phyloP scores from a whole-genome alignment of 2,329 filamentous ascomycete genomes.

The Ustulina deusta region DNA sequence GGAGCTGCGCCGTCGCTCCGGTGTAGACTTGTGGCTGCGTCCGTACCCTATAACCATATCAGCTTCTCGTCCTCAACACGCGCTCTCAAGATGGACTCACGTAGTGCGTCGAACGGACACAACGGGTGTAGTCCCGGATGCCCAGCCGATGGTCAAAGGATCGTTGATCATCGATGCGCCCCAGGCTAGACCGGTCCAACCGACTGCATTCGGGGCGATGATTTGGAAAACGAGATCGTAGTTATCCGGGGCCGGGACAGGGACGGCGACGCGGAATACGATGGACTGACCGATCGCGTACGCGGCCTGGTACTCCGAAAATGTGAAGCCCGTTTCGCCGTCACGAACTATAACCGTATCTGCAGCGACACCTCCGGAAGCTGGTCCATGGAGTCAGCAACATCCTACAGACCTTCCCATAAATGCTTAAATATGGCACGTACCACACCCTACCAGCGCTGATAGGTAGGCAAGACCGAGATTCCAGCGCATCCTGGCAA shows the following conservation, averaged over 20 bases:
- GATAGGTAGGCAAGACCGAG: slow-evolving; percentile 41
- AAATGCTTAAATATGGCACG: slow-evolving; percentile 14
- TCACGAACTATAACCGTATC: slow-evolving; percentile 46
- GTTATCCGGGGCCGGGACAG: slow-evolving; percentile 45
- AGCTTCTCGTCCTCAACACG: neutral
- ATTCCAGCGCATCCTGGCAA: slow-evolving; percentile 46
- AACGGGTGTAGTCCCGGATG: slow-evolving; percentile 56
- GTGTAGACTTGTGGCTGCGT: slow-evolving; percentile 51
- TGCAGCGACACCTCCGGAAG: slow-evolving; percentile 39
- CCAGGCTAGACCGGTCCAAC: slow-evolving; percentile 63
- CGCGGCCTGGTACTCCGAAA: slow-evolving; percentile 45
- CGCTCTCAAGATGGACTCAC: slow-evolving; percentile 51
- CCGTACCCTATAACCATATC: slow-evolving; percentile 50
- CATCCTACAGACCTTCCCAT: neutral
- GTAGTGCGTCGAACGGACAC: slow-evolving; percentile 59
- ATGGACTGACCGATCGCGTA: slow-evolving; percentile 48
- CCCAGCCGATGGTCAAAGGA: slow-evolving; percentile 60
- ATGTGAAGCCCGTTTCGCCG: slow-evolving; percentile 50
- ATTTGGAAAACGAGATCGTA: slow-evolving; percentile 60
- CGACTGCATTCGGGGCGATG: slow-evolving; percentile 56
- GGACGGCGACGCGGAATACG: slow-evolving; percentile 54
- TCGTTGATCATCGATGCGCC: slow-evolving; percentile 63
- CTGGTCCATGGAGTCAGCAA: slow-evolving; percentile 19
- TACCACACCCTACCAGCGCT: slow-evolving; percentile 46
- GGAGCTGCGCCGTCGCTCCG: slow-evolving; percentile 50